These are phyloP conservation scores for Saccharomyces paradoxus DNA, from an alignment of 805 yeast species.

Conservation along the genomic window DNA sequence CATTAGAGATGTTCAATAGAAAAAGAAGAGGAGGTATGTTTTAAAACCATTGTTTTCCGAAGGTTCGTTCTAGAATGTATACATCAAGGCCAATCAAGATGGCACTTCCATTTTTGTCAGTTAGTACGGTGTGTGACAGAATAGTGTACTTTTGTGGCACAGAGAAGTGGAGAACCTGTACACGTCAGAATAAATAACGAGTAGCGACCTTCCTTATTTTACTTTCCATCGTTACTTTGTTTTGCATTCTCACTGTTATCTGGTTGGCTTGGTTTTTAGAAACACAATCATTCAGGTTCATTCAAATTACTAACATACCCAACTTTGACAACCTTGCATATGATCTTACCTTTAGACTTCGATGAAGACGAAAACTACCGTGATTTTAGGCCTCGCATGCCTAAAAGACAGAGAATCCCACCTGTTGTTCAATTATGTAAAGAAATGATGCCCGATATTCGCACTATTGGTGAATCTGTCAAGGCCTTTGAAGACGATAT, in stretches of 20 bases:
- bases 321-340: background rate
- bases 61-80: background rate
- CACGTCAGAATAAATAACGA: background rate
- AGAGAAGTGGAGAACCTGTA: background rate
- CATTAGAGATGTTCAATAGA: constrained; percentile 7
- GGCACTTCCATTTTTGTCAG: background rate
- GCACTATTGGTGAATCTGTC: constrained; percentile 51
- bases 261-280: background rate
- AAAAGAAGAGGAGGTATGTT: constrained; percentile 16
- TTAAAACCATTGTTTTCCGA: background rate
- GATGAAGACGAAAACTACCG: constrained; percentile 26
- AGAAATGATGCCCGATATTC: constrained; percentile 42
- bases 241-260: background rate
- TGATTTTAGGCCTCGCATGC: constrained; percentile 27
- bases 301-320: background rate
- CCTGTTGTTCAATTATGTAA: constrained; percentile 40
- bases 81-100: background rate
- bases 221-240: background rate
- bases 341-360: constrained; percentile 20
- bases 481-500: constrained; percentile 51
- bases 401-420: constrained; percentile 33
- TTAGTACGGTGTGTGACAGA: background rate
- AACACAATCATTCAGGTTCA: background rate
- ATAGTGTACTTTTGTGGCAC: background rate
- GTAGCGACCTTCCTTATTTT: background rate